Conservation (phyloP, 2,329 filamentous ascomycete species). For the Calycina herbarum region DNA sequence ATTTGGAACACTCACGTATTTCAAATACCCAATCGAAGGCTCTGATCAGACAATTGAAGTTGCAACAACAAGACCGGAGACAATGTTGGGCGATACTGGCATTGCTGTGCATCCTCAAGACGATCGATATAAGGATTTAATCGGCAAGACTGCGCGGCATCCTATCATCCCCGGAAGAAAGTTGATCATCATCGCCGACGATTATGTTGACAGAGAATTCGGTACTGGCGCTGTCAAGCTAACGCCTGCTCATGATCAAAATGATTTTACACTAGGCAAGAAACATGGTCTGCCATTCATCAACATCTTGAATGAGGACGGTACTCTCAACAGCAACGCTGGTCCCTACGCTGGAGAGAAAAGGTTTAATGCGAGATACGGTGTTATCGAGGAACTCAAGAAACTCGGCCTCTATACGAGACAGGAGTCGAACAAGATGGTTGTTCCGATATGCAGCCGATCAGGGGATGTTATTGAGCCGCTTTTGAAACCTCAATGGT, state of each 20-base stretch:
- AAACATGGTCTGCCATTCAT: constrained; percentile 82
- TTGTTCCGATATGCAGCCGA: constrained; percentile 78
- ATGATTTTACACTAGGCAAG: constrained; percentile 83
- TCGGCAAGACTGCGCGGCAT: constrained; percentile 80
- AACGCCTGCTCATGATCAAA: constrained; percentile 88
- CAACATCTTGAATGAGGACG: constrained; percentile 88
- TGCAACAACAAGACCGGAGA: constrained; percentile 87
- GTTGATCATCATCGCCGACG: constrained; percentile 79
- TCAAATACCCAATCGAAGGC: constrained; percentile 84
- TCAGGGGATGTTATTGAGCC: constrained; percentile 92
- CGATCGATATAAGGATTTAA: constrained; percentile 76
- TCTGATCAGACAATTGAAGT: constrained; percentile 79
- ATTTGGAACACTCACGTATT: constrained; percentile 84
- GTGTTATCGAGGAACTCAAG: constrained; percentile 77
- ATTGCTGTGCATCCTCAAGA: constrained; percentile 89
- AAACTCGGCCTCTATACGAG: constrained; percentile 83
- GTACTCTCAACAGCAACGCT: constrained; percentile 78
- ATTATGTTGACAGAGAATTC: constrained; percentile 85
- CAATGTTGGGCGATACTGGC: constrained; percentile 87
- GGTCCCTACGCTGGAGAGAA: constrained; percentile 80
- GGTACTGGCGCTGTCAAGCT: constrained; percentile 96
- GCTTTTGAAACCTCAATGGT: constrained; percentile 93
- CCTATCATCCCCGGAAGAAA: constrained; percentile 76
- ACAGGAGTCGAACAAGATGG: constrained; percentile 92
- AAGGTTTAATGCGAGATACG: constrained; percentile 85